Evolutionary conservation across 2,329 filamentous ascomycete genomes (phyloP), one percentile per base, ranked within the genome.

Genomic region (Aphanoascus verrucosus): DNA sequence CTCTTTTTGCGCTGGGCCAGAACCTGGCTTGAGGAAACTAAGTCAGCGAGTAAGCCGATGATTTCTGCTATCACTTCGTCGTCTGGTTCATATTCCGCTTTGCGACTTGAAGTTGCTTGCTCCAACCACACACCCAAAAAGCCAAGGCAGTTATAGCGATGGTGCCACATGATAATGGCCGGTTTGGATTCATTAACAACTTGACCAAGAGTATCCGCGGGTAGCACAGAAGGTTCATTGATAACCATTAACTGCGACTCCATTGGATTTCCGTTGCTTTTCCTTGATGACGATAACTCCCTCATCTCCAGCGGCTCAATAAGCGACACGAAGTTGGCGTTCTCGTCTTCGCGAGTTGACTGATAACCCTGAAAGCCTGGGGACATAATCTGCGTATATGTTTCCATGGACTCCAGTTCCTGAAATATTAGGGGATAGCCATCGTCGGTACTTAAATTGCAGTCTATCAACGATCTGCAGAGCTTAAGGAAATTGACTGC

Each of bases 311-410:
- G 82, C 14, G 75, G 67, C 14, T 71, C 67, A 43, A 69, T 59
- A 63, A 96, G 77, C 56, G 80, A 77, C 56, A 96, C 86, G 15
- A 81, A 81, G 61, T 94, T 93, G 23, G 81, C 82, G 59, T 93
- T 90, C 55, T 93, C 86, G 58, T 95, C 88, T 68, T 96, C 90
- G 51, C 86, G 82, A 38, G 85, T 82, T 11, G 90, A 81, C 56
- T 84, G 80, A 61, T 94, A 96, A 35, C 79, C 80, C 41, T 78
- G 77, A 65, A 94, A 95, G 32, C 78, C 70, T 0, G 77, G 70
- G 0, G 87, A 84, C n/a, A 95, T 76, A 11, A 78, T 74, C 59
- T 94, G 84, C 28, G 91, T 95, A 52, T 96, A 80, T 5, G 80
- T 84, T 1, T 81, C 78, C 52, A 89, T 84, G 54, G 76, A 77